These are phyloP conservation scores for Physocladia obscura DNA, from an alignment of 192 early-diverging fungal species.

Conservation along the genomic window DNA sequence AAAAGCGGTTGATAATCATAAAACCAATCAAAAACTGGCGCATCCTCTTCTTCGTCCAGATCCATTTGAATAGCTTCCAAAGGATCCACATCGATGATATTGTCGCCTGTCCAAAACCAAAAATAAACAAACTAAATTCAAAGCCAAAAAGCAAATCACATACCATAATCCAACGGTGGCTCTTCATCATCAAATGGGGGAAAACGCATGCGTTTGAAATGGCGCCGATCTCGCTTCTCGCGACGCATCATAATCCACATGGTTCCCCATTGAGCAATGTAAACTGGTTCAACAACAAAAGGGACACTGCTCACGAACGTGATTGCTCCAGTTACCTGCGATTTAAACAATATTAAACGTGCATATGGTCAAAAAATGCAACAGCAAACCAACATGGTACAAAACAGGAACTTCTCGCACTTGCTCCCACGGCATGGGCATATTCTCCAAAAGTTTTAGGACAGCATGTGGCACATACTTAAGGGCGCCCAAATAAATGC, in stretches of 20 bases:
- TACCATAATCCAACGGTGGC: conserved; percentile 92
- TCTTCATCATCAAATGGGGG: conserved; percentile 99
- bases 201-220: conserved; percentile 99
- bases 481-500: conserved; percentile 95
- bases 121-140: too few relatives aligned
- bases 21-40: conserved; percentile 88
- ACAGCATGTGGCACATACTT: conserved; percentile 99
- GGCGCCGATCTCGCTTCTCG: conserved; percentile 94
- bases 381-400: conserved; percentile 91
- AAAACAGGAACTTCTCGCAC: conserved; percentile 89
- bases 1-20: conserved; percentile 87
- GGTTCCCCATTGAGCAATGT: conserved; percentile 98
- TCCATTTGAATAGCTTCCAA: conserved; percentile 99
- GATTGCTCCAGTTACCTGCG: conserved; percentile 83
- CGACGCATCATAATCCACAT: conserved; percentile 99
- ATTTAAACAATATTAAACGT: neutral
- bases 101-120: conserved; percentile 90
- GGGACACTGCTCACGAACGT: conserved; percentile 97
- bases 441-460: conserved; percentile 95
- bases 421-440: conserved; percentile 99
- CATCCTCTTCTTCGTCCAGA: conserved; percentile 92
- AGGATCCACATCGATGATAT: conserved; percentile 96
- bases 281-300: conserved; percentile 95
- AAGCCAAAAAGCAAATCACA: too few relatives aligned
- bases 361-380: neutral